These are phyloP conservation scores for Groenewaldozyma salmanticensis DNA, from an alignment of 805 yeast species.

Conservation along the genomic window DNA sequence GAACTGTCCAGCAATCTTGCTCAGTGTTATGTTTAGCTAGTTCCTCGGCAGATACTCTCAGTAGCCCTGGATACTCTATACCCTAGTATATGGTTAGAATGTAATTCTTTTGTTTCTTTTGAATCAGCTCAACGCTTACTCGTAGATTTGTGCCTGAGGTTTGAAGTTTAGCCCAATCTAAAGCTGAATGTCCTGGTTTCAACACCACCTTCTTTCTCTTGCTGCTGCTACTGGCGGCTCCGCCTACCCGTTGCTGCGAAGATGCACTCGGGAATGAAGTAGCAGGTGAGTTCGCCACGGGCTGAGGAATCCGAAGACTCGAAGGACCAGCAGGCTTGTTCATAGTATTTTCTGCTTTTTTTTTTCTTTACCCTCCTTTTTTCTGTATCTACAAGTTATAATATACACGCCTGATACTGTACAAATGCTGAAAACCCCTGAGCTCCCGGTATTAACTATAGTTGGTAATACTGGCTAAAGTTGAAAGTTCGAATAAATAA, in stretches of 20 bases:
- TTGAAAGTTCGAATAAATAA: too few species aligned
- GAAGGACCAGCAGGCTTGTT: too few species aligned
- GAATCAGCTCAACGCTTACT: slow-evolving; percentile 30
- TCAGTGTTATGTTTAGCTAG: slow-evolving; percentile 45
- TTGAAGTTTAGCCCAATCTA: slow-evolving; percentile 72
- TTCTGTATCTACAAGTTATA: too few species aligned
- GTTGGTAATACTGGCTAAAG: too few species aligned
- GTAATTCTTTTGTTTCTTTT: not conserved
- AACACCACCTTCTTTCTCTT: slow-evolving; percentile 48
- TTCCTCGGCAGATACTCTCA: slow-evolving; percentile 40
- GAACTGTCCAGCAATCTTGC: slow-evolving; percentile 81
- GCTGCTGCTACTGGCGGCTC: slow-evolving; percentile 5
- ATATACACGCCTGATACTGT: too few species aligned
- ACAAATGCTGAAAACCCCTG: too few species aligned
- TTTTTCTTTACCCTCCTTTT: too few species aligned
- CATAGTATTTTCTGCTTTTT: too few species aligned
- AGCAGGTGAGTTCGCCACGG: too few species aligned
- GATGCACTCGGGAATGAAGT: slow-evolving; percentile 9
- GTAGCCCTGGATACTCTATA: slow-evolving; percentile 14
- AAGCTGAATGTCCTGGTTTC: slow-evolving; percentile 73
- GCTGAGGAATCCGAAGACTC: too few species aligned
- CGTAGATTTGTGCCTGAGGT: slow-evolving; percentile 41
- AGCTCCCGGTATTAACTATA: too few species aligned
- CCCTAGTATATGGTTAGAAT: slow-evolving; percentile 14
- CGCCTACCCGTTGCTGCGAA: slow-evolving; percentile 12